Conservation (phyloP, 2,329 filamentous ascomycete species). For the Penicillium sclerotigenum region DNA sequence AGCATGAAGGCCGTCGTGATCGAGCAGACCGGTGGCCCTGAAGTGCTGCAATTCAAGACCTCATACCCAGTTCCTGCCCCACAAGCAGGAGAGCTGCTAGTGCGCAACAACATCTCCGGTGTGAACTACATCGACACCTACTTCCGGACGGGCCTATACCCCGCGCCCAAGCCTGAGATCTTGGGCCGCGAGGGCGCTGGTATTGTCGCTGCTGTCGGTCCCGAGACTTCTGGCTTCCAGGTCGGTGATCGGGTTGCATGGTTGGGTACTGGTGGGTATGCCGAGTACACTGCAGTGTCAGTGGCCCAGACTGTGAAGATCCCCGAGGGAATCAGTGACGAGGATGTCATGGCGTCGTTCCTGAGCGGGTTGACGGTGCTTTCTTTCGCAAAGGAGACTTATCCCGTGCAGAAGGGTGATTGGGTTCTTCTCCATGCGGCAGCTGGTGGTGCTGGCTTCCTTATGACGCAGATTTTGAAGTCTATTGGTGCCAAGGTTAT, state of each 20-base stretch:
- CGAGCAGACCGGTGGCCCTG: conserved; percentile 67
- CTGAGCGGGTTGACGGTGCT: conserved; percentile 81
- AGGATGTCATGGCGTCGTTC: conserved; percentile 65
- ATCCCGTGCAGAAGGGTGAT: conserved; percentile 68
- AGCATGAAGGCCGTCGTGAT: conserved; percentile 73
- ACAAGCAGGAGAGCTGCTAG: conserved; percentile 68
- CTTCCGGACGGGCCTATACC: conserved; percentile 82
- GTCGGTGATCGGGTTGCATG: conserved; percentile 71
- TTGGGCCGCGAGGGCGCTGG: conserved; percentile 79
- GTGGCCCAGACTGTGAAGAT: conserved; percentile 58
- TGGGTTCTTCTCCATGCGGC: conserved; percentile 84
- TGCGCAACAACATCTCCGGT: conserved; percentile 76
- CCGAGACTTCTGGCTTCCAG: conserved; percentile 53
- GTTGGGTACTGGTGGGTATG: conserved; percentile 56
- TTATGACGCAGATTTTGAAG: conserved; percentile 71
- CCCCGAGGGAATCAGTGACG: conserved; percentile 59
- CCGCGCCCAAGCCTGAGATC: conserved; percentile 66
- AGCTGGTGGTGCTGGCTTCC: conserved; percentile 74
- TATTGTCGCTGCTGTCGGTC: conserved; percentile 61
- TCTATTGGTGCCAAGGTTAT: conserved; percentile 73
- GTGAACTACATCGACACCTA: conserved; percentile 92
- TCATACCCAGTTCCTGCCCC: conserved; percentile 68
- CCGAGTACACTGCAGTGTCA: conserved; percentile 57
- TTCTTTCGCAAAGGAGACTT: conserved; percentile 71
- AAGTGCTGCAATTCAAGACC: conserved; percentile 68